phyloP scores from a whole-genome alignment of 495 filamentous ascomycete genomes.

The Astrocystis sublimbata region DNA sequence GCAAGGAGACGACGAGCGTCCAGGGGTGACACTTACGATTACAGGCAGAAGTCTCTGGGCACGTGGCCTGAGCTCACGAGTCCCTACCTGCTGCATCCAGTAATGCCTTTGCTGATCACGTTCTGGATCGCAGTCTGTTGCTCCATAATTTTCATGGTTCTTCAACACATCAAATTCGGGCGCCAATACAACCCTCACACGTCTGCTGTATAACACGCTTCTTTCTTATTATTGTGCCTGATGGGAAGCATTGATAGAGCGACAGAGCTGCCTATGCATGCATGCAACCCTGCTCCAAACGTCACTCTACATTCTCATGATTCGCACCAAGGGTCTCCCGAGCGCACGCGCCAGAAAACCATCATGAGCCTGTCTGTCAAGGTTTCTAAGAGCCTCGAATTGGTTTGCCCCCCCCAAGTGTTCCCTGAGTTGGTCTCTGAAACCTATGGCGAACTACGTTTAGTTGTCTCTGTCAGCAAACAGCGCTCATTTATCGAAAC shows the following conservation, averaged over 20 bases:
- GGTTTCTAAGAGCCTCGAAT: constrained; percentile 4
- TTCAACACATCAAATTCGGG: constrained; percentile 2
- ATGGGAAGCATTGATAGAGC: background rate
- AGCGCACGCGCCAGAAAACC: background rate
- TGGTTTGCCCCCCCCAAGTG: background rate
- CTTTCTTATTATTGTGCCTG: background rate
- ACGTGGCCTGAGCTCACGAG: background rate
- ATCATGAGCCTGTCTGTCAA: background rate
- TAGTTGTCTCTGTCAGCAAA: too few relatives aligned
- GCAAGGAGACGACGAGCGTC: too few relatives aligned
- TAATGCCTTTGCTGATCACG: constrained; percentile 1
- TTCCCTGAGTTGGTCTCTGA: too few relatives aligned
- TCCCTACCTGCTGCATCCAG: constrained; percentile 5
- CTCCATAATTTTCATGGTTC: background rate
- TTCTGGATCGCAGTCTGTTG: background rate
- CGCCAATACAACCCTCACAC: background rate
- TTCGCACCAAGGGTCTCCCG: background rate
- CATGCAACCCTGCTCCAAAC: background rate
- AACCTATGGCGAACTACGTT: too few relatives aligned
- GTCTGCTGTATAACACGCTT: background rate
- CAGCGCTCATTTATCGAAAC: too few relatives aligned
- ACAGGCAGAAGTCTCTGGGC: background rate
- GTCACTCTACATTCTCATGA: background rate
- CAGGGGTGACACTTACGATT: too few relatives aligned
- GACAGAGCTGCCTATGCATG: too few relatives aligned